Conservation (phyloP, 2,329 filamentous ascomycete species). For the Trichoderma citrinoviride region DNA sequence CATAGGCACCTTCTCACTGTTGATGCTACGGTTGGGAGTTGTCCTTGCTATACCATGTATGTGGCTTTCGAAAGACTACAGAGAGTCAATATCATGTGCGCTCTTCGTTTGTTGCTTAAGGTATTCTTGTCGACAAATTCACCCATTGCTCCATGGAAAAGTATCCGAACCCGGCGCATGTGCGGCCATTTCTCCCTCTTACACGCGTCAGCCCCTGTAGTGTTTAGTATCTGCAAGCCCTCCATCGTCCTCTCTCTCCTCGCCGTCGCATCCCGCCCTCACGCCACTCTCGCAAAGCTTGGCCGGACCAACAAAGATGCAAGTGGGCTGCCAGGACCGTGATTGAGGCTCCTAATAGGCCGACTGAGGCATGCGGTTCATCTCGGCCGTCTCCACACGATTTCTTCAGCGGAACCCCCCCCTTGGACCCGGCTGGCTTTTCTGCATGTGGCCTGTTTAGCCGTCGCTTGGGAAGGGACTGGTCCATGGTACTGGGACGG, state of each 20-base stretch:
- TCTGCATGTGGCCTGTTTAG: not conserved
- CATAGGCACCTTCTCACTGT: not conserved
- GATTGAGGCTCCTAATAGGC: not conserved
- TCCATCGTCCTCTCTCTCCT: not conserved
- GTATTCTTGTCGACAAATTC: not conserved
- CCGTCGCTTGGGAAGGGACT: not conserved
- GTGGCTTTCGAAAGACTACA: too few relatives aligned
- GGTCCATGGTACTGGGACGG: constrained; percentile 7
- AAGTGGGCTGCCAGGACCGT: not conserved
- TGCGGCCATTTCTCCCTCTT: not conserved
- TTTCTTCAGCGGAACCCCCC: not conserved
- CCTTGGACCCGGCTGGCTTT: not conserved
- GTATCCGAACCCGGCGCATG: not conserved
- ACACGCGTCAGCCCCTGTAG: not conserved
- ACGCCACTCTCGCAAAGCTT: not conserved
- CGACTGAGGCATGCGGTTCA: not conserved
- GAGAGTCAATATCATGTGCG: not conserved
- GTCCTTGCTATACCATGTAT: not conserved
- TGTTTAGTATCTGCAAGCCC: not conserved
- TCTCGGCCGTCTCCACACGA: constrained; percentile 6
- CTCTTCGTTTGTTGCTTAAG: not conserved
- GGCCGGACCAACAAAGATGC: not conserved
- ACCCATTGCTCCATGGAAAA: not conserved
- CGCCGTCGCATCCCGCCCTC: constrained; percentile 9
- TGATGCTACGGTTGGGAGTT: not conserved